phyloP scores from a whole-genome alignment of 805 yeast genomes.

The Ogataea parapolymorpha region DNA sequence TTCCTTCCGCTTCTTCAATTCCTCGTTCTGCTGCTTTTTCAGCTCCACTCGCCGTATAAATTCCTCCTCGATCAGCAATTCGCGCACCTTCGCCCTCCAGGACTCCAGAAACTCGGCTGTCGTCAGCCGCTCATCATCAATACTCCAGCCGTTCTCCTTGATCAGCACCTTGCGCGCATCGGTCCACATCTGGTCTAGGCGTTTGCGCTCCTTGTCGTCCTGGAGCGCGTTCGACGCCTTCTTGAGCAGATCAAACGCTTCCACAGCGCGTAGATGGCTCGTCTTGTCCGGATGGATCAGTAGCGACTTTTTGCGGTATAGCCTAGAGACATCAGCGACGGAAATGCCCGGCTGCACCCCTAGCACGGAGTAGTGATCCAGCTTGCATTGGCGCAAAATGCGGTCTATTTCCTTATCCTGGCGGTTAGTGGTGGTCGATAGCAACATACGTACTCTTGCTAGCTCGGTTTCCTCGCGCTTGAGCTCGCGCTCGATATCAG shows the following conservation, averaged over 20 bases:
- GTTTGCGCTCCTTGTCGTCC: constrained; percentile 37
- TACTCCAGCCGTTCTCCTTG: constrained; percentile 35
- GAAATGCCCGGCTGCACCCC: constrained; percentile 44
- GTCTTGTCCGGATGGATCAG: constrained; percentile 70
- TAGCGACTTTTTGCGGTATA: constrained; percentile 56
- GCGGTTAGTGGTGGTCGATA: constrained; percentile 1
- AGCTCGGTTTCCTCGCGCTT: constrained; percentile 22
- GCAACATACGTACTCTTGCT: constrained; percentile 15
- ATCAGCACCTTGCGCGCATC: constrained; percentile 41
- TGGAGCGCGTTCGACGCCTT: constrained; percentile 46
- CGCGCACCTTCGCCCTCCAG: constrained; percentile 42
- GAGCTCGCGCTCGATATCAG: constrained; percentile 5
- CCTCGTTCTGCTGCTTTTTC: constrained; percentile 40
- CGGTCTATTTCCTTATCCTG: constrained; percentile 55
- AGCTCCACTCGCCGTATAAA: constrained; percentile 39
- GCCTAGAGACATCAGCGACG: constrained; percentile 39
- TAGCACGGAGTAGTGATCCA: constrained; percentile 55
- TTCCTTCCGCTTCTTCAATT: constrained; percentile 34
- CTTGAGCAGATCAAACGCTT: constrained; percentile 59
- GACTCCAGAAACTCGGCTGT: constrained; percentile 35
- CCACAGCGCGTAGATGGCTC: constrained; percentile 52
- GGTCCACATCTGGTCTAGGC: constrained; percentile 43
- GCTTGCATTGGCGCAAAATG: constrained; percentile 42
- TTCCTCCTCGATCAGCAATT: constrained; percentile 45
- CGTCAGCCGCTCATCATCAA: constrained; percentile 36